A percentile compares a stretch with the other conserved stretches of the same genome.
Conservation (phyloP, 768 basidiomycete species). For the Hygrocybe punicea region DNA sequence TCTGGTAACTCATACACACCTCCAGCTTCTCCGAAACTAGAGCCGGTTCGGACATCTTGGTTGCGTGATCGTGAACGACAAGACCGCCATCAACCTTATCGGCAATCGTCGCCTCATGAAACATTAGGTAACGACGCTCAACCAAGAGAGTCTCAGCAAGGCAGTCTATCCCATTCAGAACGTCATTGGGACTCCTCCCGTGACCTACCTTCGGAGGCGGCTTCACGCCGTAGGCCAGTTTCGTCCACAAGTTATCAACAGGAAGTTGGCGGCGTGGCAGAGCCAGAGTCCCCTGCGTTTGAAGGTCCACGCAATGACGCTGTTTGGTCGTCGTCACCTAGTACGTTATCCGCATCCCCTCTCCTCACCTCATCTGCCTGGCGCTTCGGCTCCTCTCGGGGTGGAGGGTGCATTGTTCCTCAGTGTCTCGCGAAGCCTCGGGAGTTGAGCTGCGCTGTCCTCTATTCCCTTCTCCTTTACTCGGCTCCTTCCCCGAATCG, state of each 20-base stretch:
- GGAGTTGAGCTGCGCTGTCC: constrained; percentile 17
- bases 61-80: constrained; percentile 22
- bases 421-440: constrained; percentile 18
- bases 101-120: constrained; percentile 1
- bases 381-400: constrained; percentile 17
- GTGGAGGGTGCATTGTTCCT: constrained; percentile 18
- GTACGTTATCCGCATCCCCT: constrained; percentile 61
- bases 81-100: constrained; percentile 1
- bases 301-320: constrained; percentile 25
- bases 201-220: constrained; percentile 14
- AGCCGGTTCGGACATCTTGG: constrained; percentile 24
- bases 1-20: constrained; percentile 21
- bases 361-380: constrained; percentile 36
- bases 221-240: background rate
- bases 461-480: constrained; percentile 29
- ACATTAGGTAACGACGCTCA: background rate
- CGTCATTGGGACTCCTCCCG: constrained; percentile 26
- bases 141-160: background rate
- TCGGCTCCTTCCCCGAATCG: constrained; percentile 32
- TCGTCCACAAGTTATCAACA: constrained; percentile 4
- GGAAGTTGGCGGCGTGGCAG: background rate
- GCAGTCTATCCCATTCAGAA: constrained; percentile 12
- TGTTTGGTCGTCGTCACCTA: constrained; percentile 33
- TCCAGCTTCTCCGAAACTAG: constrained; percentile 27
- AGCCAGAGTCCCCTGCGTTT: background rate